Evolutionary conservation across 257 asterid genomes (phyloP).

Genomic region (Nicotiana obtusifolia): DNA sequence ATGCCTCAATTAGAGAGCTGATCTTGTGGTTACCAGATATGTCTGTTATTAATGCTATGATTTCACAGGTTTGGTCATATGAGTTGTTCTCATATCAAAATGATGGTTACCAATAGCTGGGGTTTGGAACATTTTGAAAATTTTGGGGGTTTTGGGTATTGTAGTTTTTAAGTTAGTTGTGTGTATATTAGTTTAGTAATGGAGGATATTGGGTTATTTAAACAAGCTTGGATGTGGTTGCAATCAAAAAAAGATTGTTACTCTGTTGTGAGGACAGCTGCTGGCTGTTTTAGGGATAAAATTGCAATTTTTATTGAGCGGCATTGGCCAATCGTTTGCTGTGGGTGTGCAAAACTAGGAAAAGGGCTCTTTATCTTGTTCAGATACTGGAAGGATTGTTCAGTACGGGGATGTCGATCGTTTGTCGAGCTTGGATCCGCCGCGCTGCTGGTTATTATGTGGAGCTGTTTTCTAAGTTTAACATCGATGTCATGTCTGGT

Average conservation of each 20-base stretch:
- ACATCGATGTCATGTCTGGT: constrained; percentile 87
- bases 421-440: constrained; percentile 81
- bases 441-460: constrained; percentile 85
- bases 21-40: constrained; percentile 20
- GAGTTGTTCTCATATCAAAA: constrained; percentile 19
- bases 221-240: constrained; percentile 87
- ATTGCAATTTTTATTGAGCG: constrained; percentile 66
- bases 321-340: constrained; percentile 92
- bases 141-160: neutral
- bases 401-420: constrained; percentile 56
- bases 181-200: constrained; percentile 24
- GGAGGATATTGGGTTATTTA: constrained; percentile 98
- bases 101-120: constrained; percentile 19
- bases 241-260: constrained; percentile 69
- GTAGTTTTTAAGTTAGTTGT: neutral
- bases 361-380: constrained; percentile 47
- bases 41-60: constrained; percentile 20
- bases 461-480: constrained; percentile 96
- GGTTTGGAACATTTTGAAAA: neutral
- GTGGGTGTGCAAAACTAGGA: constrained; percentile 65
- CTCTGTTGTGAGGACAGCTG: constrained; percentile 48
- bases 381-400: constrained; percentile 73
- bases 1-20: neutral
- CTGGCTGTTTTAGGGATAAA: constrained; percentile 64
- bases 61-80: constrained; percentile 23